These are phyloP conservation scores for Herpetospermum pedunculosum DNA, from an alignment of 306 rosid genomes.

Conservation along the genomic window DNA sequence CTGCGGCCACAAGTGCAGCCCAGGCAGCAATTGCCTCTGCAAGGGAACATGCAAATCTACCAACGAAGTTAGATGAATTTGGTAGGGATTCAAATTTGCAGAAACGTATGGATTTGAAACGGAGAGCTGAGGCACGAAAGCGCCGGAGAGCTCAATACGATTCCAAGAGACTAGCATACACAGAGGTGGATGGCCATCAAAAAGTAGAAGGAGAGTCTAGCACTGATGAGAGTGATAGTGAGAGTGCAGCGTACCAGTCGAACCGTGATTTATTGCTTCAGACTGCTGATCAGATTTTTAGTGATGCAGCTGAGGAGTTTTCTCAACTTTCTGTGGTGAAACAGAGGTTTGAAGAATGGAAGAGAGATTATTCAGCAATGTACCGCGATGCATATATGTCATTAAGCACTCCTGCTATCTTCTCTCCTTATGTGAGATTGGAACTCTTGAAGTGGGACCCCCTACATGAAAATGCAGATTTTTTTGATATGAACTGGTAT, in stretches of 20 bases:
- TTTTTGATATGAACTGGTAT: constrained; percentile 85
- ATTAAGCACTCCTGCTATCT: constrained; percentile 67
- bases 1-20: constrained; percentile 69
- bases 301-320: constrained; percentile 87
- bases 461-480: constrained; percentile 65
- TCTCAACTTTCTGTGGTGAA: constrained; percentile 66
- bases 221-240: constrained; percentile 94
- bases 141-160: constrained; percentile 34
- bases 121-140: constrained; percentile 47
- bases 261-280: constrained; percentile 53
- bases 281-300: constrained; percentile 72
- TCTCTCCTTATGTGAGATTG: constrained; percentile 88
- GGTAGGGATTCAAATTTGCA: constrained; percentile 86
- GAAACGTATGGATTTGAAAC: constrained; percentile 72
- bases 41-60: constrained; percentile 62
- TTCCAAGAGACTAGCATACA: constrained; percentile 33
- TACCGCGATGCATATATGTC: constrained; percentile 88
- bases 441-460: constrained; percentile 98
- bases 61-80: constrained; percentile 72
- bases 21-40: constrained; percentile 60
- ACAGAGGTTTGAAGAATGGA: constrained; percentile 85
- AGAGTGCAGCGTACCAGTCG: constrained; percentile 54
- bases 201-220: constrained; percentile 89
- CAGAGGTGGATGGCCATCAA: constrained; percentile 51
- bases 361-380: constrained; percentile 47